Percentiles rank a stretch among this genome's conserved stretches.
Conservation (phyloP, 2,329 filamentous ascomycete species). For the Emergomyces africanus region DNA sequence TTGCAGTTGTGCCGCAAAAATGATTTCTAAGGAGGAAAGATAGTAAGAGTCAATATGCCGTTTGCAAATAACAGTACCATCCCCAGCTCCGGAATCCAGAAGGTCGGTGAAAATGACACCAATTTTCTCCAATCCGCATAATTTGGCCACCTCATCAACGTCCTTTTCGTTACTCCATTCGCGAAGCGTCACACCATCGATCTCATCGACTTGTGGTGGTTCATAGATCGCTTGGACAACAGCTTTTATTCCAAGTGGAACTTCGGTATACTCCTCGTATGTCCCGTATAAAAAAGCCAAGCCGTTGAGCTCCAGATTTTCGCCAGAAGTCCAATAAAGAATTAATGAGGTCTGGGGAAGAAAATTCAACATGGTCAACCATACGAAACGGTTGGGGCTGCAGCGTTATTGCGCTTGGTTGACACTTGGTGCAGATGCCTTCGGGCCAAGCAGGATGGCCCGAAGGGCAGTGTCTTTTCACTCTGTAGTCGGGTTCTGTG, state of each 20-base stretch:
- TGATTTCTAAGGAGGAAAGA: slow-evolving; percentile 81
- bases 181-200: slow-evolving; percentile 73
- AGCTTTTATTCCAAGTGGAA: slow-evolving; percentile 87
- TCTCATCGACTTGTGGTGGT: slow-evolving; percentile 77
- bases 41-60: slow-evolving; percentile 92
- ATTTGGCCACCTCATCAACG: slow-evolving; percentile 63
- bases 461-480: slow-evolving; percentile 77
- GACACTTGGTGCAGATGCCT: slow-evolving; percentile 96
- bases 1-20: slow-evolving; percentile 78
- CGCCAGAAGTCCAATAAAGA: slow-evolving; percentile 89
- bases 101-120: slow-evolving; percentile 95
- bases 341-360: slow-evolving; percentile 71
- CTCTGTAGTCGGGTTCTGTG: slow-evolving; percentile 82
- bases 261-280: slow-evolving; percentile 81
- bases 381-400: slow-evolving; percentile 90
- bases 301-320: slow-evolving; percentile 64
- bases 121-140: slow-evolving; percentile 77
- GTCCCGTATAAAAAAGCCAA: slow-evolving; percentile 87
- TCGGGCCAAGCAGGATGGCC: slow-evolving; percentile 90
- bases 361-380: slow-evolving; percentile 97
- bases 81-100: slow-evolving; percentile 62
- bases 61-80: slow-evolving; percentile 87
- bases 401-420: slow-evolving; percentile 90
- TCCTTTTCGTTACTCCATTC: slow-evolving; percentile 77
- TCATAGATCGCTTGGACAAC: slow-evolving; percentile 97